Evolutionary conservation across 2,329 filamentous ascomycete genomes (phyloP).

Genomic region (Cercospora sesami): DNA sequence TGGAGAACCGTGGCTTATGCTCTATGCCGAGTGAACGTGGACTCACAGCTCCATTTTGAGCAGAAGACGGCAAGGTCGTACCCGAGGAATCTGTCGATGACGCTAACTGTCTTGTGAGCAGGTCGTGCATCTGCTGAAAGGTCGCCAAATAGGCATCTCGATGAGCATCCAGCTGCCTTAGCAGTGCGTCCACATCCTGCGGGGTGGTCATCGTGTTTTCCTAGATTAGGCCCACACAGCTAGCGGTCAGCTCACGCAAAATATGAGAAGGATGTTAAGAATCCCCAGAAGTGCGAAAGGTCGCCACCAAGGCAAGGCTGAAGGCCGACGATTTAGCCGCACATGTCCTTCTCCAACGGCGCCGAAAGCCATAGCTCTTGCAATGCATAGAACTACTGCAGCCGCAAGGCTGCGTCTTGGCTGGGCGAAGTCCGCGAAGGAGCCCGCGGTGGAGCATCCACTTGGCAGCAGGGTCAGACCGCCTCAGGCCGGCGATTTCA

Average conservation of each 20-base stretch:
- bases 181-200: slow-evolving; percentile 13
- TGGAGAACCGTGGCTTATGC: slow-evolving; percentile 16
- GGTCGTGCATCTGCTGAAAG: slow-evolving; percentile 25
- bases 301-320: slow-evolving; percentile 4
- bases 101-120: slow-evolving; percentile 21
- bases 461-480: slow-evolving; percentile 4
- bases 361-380: slow-evolving; percentile 5
- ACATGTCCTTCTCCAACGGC: neutral
- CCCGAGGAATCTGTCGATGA: slow-evolving; percentile 3
- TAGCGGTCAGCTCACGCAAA: neutral
- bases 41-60: neutral
- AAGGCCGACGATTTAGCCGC: neutral
- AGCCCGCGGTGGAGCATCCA: neutral
- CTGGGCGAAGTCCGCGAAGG: slow-evolving; percentile 2
- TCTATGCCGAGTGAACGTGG: slow-evolving; percentile 3
- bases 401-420: neutral
- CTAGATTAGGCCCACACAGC: neutral
- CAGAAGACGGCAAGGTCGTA: neutral
- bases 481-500: neutral
- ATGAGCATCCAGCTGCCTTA: slow-evolving; percentile 28
- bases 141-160: slow-evolving; percentile 28
- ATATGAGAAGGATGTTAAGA: neutral
- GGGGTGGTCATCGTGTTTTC: neutral
- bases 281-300: neutral
- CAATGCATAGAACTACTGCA: slow-evolving; percentile 11